Conservation (phyloP, 2,329 filamentous ascomycete species). For the Hymenoscyphus fructigenus region DNA sequence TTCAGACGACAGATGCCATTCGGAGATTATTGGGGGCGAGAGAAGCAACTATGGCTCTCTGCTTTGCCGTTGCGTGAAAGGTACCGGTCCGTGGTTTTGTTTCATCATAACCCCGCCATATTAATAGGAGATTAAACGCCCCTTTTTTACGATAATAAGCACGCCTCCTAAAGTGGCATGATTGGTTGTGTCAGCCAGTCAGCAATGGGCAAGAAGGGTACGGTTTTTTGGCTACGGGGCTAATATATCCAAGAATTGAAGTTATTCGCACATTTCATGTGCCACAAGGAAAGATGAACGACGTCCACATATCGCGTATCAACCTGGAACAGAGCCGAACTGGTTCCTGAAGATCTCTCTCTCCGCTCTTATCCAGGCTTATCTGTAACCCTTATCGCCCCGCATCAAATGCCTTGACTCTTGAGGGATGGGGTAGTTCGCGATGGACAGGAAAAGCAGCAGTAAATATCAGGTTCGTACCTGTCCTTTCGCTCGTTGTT, state of each 20-base stretch:
- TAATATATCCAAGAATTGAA: not conserved
- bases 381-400: too few relatives aligned
- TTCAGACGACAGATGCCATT: not conserved
- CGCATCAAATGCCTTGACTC: too few relatives aligned
- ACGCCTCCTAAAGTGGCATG: not conserved
- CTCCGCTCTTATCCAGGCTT: not conserved
- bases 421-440: too few relatives aligned
- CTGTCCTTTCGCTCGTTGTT: too few relatives aligned
- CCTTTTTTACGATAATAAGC: not conserved
- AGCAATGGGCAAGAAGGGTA: not conserved
- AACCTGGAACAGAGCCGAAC: not conserved
- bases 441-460: too few relatives aligned
- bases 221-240: not conserved
- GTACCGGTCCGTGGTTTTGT: not conserved
- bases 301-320: not conserved
- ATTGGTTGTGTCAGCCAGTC: not conserved
- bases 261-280: not conserved
- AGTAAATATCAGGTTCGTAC: too few relatives aligned
- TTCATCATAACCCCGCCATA: not conserved
- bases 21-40: constrained; percentile 2
- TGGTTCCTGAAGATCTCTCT: not conserved
- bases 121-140: not conserved
- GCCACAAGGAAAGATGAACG: not conserved
- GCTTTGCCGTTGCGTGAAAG: not conserved
- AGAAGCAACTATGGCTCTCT: not conserved